A percentile compares a stretch with the other conserved stretches of the same genome.
Evolutionary conservation across 495 filamentous ascomycete genomes (phyloP).

Genomic region (Filosporella fistucella): DNA sequence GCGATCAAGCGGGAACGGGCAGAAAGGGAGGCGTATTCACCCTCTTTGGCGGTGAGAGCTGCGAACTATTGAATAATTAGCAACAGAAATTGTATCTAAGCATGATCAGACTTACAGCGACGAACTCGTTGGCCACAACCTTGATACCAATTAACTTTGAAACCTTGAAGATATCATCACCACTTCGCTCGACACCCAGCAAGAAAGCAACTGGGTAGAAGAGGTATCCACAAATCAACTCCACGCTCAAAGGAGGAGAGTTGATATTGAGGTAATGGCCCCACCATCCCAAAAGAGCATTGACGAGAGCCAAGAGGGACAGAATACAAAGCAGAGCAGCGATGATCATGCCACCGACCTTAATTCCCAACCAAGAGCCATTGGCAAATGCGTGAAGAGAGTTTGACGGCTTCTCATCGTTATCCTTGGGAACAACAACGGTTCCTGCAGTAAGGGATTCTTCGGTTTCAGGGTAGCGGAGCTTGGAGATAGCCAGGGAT

Average conservation of each 20-base stretch:
- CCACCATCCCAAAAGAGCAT: constrained; percentile 87
- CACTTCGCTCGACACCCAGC: constrained; percentile 71
- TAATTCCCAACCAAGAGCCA: constrained; percentile 83
- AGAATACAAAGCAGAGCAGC: constrained; percentile 80
- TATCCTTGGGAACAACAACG: constrained; percentile 67
- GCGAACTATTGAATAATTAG: constrained; percentile 20
- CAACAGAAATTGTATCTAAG: not conserved
- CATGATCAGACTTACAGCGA: constrained; percentile 21
- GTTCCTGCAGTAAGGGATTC: constrained; percentile 76
- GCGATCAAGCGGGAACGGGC: constrained; percentile 68
- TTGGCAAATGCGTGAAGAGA: constrained; percentile 81
- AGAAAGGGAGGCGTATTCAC: constrained; percentile 50
- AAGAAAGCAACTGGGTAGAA: constrained; percentile 83
- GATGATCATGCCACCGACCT: constrained; percentile 82
- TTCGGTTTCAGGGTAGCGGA: constrained; percentile 84
- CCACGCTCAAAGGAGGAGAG: constrained; percentile 62
- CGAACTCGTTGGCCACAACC: constrained; percentile 55
- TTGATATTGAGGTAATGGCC: constrained; percentile 75
- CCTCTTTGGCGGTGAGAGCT: constrained; percentile 49
- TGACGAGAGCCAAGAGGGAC: constrained; percentile 67
- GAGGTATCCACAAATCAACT: constrained; percentile 77
- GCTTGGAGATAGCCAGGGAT: constrained; percentile 78
- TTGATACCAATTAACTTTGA: constrained; percentile 78
- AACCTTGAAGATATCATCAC: constrained; percentile 67
- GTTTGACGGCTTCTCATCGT: constrained; percentile 66